Base-by-base conservation (phyloP, 495 filamentous ascomycete species). In the Penicillium nucicola region DNA sequence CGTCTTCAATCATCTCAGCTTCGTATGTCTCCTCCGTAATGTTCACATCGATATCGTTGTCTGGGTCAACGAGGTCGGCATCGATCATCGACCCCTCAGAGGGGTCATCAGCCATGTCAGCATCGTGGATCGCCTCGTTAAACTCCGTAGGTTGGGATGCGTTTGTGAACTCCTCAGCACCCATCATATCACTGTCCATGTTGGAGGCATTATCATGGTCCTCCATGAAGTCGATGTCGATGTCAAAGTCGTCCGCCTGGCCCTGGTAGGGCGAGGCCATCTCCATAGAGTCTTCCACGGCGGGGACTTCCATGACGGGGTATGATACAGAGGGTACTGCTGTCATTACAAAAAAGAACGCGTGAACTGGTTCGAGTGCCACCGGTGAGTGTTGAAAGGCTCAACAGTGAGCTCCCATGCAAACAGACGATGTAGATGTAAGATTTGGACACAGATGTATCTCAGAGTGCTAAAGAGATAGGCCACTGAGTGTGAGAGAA, bases 221-320 rank as follows among this genome's bases (percentile, higher is more conserved):
- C 45, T 77, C 71, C 61, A 80, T 78, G 14, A 86, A 69, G 60
- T 91, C 86, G 54, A 90, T 73, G 54, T 90, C 86, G 55, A 90
- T 86, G 48, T 90, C 87, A 45, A 88, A 85, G 53, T 88, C 84
- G 60, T 89, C 84, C 35, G 74, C 79, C 34, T 70, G 67, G 2
- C 68, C 74, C 13, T 67, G 61, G 33, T 74, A 74, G 22, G 74
- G 74, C 35, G 75, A 75, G 14, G 69, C 76, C 65, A 80, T 74
- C 49, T 79, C 80, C 81, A 85, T 84, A 40, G 65, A 69, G 42
- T 77, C 72, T 39, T 76, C 71, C 22, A 61, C 45, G 17, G 48
- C 44, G n/a, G 70, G 67, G n/a, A 66, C 58, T 37, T 76, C 72
- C 72, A 76, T 77, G 28, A 58, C 52, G 37, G 67, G 30, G 58